A percentile compares a stretch with the other conserved stretches of the same genome.
Evolutionary conservation across 805 yeast genomes (phyloP).

Genomic region (Kodamaea fukazawae): DNA sequence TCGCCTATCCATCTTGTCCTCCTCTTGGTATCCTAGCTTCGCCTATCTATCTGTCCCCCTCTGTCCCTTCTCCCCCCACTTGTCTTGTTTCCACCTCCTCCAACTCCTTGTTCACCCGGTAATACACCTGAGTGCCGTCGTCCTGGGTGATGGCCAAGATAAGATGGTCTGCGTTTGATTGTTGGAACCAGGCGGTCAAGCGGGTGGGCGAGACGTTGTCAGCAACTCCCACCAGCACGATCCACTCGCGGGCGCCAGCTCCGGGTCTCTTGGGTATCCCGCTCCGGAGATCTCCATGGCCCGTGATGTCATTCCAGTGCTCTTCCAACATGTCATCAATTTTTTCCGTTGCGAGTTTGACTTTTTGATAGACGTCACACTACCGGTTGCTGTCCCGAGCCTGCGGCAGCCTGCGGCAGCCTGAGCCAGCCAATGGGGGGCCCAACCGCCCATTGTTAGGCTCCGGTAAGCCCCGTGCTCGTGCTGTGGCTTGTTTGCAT

Average conservation of each 20-base stretch:
- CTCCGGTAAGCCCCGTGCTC: too few species aligned
- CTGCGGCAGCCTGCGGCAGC: too few species aligned
- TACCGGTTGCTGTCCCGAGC: too few species aligned
- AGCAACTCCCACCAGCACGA: constrained; percentile 2
- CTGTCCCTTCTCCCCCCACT: too few species aligned
- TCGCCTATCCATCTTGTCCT: too few species aligned
- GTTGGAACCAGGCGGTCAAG: constrained; percentile 3
- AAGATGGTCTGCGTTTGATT: constrained; percentile 4
- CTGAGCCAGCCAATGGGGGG: too few species aligned
- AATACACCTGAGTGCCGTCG: constrained; percentile 9
- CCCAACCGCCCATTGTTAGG: too few species aligned
- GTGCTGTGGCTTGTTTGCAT: too few species aligned
- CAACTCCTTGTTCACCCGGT: constrained; percentile 5
- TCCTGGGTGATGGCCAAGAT: constrained; percentile 7
- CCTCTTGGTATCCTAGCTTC: too few species aligned
- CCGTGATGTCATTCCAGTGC: constrained; percentile 8
- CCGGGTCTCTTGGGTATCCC: constrained; percentile 6
- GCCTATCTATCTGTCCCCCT: too few species aligned
- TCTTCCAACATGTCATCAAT: constrained; percentile 7
- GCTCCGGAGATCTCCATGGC: constrained; percentile 3
- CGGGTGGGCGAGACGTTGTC: constrained; percentile 1
- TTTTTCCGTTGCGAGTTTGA: too few species aligned
- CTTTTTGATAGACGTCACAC: too few species aligned
- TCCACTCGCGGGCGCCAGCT: constrained; percentile 2
- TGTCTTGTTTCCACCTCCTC: background rate